A percentile compares a stretch with the other conserved stretches of the same genome.
Evolutionary conservation across 163 green algal species (phyloP).

Genomic region (Chloromonas sp.): DNA sequence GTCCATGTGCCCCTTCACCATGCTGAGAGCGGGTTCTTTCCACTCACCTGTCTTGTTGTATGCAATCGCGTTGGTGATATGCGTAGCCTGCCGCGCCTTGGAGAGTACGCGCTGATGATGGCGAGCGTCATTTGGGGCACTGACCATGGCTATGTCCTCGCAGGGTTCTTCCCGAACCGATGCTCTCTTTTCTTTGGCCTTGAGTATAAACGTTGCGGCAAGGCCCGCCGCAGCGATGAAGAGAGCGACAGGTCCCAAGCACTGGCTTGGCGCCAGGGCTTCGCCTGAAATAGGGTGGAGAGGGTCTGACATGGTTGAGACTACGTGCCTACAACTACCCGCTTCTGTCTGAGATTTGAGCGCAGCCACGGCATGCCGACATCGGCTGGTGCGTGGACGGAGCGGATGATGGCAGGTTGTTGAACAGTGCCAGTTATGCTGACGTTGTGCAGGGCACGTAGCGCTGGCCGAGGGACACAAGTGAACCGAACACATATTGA

Average conservation of each 20-base stretch:
- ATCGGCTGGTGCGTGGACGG: no score
- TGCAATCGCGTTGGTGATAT: constrained; percentile 51
- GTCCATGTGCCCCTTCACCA: no score
- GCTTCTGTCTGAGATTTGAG: no score
- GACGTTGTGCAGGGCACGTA: no score
- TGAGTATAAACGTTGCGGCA: background rate
- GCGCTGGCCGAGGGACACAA: no score
- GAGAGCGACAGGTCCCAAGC: background rate
- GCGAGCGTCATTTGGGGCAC: background rate
- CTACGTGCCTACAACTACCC: no score
- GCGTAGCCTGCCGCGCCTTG: constrained; percentile 57
- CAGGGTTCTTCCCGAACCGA: background rate
- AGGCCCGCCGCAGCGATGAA: background rate
- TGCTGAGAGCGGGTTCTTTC: no score
- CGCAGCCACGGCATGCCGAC: no score
- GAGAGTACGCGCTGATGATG: constrained; percentile 48
- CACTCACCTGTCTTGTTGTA: constrained; percentile 44
- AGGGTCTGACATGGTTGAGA: background rate
- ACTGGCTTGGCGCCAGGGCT: background rate
- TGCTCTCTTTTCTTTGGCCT: background rate
- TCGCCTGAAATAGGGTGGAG: background rate
- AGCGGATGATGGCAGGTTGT: no score
- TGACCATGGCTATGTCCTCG: background rate
- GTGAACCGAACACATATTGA: no score
- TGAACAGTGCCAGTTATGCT: no score